Conservation (phyloP, 1,284 basidiomycete genomes). For the Melampsora larici-populina region DNA sequence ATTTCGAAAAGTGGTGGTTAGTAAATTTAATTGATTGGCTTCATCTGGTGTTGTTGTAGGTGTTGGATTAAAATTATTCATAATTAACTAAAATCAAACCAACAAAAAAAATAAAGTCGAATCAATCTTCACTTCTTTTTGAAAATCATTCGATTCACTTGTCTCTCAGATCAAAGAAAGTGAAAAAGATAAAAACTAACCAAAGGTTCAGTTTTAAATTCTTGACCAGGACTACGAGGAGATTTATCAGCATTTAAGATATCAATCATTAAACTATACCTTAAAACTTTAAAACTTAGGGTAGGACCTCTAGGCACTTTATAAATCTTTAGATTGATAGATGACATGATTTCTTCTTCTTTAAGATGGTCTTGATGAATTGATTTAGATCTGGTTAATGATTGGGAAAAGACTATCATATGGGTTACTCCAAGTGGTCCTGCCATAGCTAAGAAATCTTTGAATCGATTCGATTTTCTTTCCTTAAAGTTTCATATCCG, state of each 20-base stretch:
- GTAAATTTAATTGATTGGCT: constrained; percentile 63
- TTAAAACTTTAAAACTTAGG: constrained; percentile 84
- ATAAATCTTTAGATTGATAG: constrained; percentile 73
- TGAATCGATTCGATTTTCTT: constrained; percentile 82
- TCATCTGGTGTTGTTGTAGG: constrained; percentile 52
- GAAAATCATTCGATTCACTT: too few species aligned
- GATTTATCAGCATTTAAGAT: constrained; percentile 66
- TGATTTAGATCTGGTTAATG: constrained; percentile 47
- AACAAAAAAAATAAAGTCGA: constrained; percentile 64
- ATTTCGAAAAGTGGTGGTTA: constrained; percentile 80
- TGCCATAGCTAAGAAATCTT: constrained; percentile 90
- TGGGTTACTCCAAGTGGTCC: constrained; percentile 89
- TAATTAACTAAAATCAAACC: constrained; percentile 62
- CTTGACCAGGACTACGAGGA: constrained; percentile 72
- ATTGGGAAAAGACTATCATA: constrained; percentile 71
- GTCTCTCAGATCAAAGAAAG: too few species aligned
- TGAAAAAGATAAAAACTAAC: constrained; percentile 57
- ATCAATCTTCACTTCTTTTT: too few species aligned
- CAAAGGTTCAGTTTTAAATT: constrained; percentile 79
- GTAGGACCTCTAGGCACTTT: constrained; percentile 90
- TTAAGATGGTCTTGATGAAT: constrained; percentile 56
- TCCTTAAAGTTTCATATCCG: too few species aligned
- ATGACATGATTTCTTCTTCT: constrained; percentile 76
- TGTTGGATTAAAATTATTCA: constrained; percentile 64
- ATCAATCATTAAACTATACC: constrained; percentile 87